Conservation (phyloP, 2,329 filamentous ascomycete species). For the Microsporum ferrugineum region DNA sequence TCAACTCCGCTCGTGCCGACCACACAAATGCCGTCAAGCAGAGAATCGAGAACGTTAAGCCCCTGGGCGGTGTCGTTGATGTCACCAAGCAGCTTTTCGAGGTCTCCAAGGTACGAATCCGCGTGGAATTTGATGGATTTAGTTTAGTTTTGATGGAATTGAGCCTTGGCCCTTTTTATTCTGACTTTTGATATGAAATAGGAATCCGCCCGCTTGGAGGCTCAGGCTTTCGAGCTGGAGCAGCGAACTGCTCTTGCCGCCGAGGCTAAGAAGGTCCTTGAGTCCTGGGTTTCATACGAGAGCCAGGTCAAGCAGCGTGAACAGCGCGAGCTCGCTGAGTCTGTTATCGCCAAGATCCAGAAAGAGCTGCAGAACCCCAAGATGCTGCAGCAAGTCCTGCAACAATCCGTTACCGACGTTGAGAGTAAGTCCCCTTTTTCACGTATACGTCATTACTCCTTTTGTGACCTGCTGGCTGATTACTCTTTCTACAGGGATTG, state of each 20-base stretch:
- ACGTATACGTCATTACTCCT: neutral
- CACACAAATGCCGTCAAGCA: conserved; percentile 92
- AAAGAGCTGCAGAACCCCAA: conserved; percentile 99
- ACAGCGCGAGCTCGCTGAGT: conserved; percentile 88
- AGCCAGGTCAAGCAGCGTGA: conserved; percentile 97
- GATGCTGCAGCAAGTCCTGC: conserved; percentile 90
- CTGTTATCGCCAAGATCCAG: conserved; percentile 90
- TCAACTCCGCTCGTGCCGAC: conserved; percentile 87
- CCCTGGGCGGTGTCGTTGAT: conserved; percentile 88
- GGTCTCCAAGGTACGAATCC: conserved; percentile 74
- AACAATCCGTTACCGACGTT: conserved; percentile 90
- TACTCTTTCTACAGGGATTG: conserved; percentile 10
- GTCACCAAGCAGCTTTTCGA: conserved; percentile 95
- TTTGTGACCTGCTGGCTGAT: conserved; percentile 12
- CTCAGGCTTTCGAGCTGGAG: conserved; percentile 92
- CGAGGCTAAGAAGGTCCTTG: conserved; percentile 90
- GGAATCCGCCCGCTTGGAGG: conserved; percentile 96
- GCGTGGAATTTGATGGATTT: neutral
- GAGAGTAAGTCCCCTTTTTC: conserved; percentile 57
- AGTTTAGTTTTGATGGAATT: neutral
- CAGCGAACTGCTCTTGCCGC: conserved; percentile 83
- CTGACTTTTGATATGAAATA: conserved; percentile 30
- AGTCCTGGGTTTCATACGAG: conserved; percentile 99
- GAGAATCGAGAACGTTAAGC: conserved; percentile 86
- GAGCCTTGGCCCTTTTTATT: neutral